Percentiles rank a stretch among this genome's conserved stretches.
Conservation (phyloP, 2,329 filamentous ascomycete species). For the Pseudogymnoascus sp. region DNA sequence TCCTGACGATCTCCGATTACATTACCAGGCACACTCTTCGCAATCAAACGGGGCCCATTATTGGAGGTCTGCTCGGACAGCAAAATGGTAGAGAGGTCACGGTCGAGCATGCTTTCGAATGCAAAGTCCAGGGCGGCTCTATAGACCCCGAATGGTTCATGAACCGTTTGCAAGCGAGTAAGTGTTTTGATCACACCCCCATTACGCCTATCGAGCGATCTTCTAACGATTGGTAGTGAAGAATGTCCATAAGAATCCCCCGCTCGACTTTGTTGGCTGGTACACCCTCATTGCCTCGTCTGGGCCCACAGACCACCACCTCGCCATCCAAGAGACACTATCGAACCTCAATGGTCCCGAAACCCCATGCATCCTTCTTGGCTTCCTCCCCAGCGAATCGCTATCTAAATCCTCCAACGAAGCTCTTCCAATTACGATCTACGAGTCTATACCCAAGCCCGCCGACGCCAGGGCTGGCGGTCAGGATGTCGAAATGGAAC, state of each 20-base stretch:
- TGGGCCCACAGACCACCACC: slow-evolving; percentile 58
- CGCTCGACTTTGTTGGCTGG: slow-evolving; percentile 84
- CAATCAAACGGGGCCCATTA: slow-evolving; percentile 63
- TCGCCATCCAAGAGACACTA: slow-evolving; percentile 49
- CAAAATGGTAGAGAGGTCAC: slow-evolving; percentile 86
- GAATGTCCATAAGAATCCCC: slow-evolving; percentile 75
- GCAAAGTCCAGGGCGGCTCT: slow-evolving; percentile 40
- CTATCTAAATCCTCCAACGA: slow-evolving; percentile 53
- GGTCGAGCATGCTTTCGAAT: slow-evolving; percentile 88
- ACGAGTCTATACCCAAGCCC: slow-evolving; percentile 75
- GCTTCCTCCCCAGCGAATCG: slow-evolving; percentile 66
- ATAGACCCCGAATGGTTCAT: slow-evolving; percentile 62
- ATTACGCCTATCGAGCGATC: background rate
- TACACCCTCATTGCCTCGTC: slow-evolving; percentile 68
- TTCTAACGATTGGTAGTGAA: slow-evolving; percentile 51
- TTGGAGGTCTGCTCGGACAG: slow-evolving; percentile 83
- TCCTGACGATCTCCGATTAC: slow-evolving; percentile 94
- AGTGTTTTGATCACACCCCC: slow-evolving; percentile 27
- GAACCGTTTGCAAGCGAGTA: slow-evolving; percentile 76
- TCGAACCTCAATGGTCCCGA: background rate
- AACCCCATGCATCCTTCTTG: slow-evolving; percentile 52
- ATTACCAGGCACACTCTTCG: slow-evolving; percentile 84
- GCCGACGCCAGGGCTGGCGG: slow-evolving; percentile 47
- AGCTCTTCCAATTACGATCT: slow-evolving; percentile 82
- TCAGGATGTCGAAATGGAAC: slow-evolving; percentile 66